Evolutionary conservation across 2,329 filamentous ascomycete species (phyloP), one percentile per base, ranked within the genome.

Genomic region (Diaporthe vexans): DNA sequence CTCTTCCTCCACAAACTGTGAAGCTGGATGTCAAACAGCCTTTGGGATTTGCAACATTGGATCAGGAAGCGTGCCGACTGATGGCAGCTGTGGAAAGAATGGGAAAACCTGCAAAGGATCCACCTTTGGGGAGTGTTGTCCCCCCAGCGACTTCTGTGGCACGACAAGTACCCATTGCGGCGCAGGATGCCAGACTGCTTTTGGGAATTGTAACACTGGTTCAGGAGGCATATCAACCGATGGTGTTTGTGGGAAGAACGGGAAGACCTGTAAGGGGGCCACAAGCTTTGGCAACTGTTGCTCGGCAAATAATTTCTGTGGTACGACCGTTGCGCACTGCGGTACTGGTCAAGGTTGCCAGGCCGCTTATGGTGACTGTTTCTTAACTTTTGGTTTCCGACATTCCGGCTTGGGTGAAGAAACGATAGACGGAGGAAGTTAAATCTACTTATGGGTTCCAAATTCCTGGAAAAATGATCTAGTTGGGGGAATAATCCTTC

Each of bases 111-210:
- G 61, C 7, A 46, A 21, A 21, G 61, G 43, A 1, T 46, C 37
- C 7, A 33, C 21, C n/a, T 65, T 65, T 29, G 43, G 61, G 15
- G 61, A 65, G 13, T 65, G 61, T 26, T 65, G 61, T 65, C 51
- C 61, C 4, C 19, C 61, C 2, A 51, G 17, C 13, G 43, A 24
- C 9, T 65, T 19, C 43, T 65, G 43, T 29, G 43, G 61, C 3
- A 4, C 43, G 15, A 51, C 29, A 35, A 29, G 11, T 48, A 43
- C 40, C 19, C 26, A 43, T n/a, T 43, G 57, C 21, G 57, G 37
- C 13, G 37, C 58, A 29, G 37, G 58, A 10, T 63, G 58, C 15
- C 58, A 63, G 37, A 46, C 58, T 2, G 37, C 17, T 3, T 61
- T 61, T 26, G 57, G 57, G 24, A 43, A 43, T 19, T 40, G 35